Evolutionary conservation across 805 yeast genomes (phyloP).

Genomic region (Cephaloascus fragrans): DNA sequence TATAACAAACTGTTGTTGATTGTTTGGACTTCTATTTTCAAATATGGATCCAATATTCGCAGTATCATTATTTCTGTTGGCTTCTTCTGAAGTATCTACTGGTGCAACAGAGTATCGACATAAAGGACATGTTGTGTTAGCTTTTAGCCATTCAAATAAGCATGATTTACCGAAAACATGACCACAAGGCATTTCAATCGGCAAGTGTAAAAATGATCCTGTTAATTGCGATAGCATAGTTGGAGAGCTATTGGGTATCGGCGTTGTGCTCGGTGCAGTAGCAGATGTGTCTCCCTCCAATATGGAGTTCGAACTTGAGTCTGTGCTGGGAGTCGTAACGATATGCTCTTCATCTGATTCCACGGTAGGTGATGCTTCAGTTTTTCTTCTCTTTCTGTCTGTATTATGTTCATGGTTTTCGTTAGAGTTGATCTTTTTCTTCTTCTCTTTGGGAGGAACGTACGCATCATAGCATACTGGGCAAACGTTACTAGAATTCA

Average conservation of each 20-base stretch:
- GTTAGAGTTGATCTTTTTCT: conserved; percentile 6
- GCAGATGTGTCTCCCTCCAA: conserved; percentile 1
- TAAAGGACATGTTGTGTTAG: conserved; percentile 73
- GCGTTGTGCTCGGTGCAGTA: conserved; percentile 1
- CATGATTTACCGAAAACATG: conserved; percentile 87
- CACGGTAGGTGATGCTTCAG: conserved; percentile 7
- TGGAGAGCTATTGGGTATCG: conserved; percentile 1
- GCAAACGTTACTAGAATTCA: conserved; percentile 30
- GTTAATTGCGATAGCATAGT: conserved; percentile 5
- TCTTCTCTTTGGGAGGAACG: conserved; percentile 12
- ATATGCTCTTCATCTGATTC: conserved; percentile 10
- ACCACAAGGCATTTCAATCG: conserved; percentile 73
- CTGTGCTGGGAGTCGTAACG: conserved; percentile 1
- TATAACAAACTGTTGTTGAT: neutral
- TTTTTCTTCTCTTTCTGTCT: conserved; percentile 9
- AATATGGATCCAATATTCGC: no score
- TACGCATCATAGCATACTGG: conserved; percentile 57
- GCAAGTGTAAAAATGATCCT: conserved; percentile 39
- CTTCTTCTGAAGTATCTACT: no score
- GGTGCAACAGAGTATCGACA: conserved; percentile 54
- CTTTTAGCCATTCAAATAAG: conserved; percentile 71
- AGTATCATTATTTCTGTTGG: no score
- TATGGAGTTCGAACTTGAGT: neutral
- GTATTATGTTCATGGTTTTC: conserved; percentile 4
- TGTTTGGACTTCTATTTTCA: no score